Evolutionary conservation across 2,329 filamentous ascomycete species (phyloP).

Genomic region (Fusarium goolgardi): DNA sequence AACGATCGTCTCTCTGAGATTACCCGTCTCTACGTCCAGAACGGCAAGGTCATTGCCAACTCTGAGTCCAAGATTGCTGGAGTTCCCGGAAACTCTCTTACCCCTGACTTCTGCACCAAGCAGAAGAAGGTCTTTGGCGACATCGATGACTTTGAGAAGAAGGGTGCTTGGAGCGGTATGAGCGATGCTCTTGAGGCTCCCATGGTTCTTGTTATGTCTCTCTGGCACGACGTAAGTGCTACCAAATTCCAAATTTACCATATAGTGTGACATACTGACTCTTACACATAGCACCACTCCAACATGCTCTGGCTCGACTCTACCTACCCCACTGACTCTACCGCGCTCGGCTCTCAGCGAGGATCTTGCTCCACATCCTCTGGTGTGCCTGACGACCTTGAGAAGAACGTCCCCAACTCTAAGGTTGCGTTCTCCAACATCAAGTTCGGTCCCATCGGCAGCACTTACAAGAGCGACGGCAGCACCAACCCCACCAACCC

Average conservation of each 20-base stretch:
- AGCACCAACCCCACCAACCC: conserved; percentile 31
- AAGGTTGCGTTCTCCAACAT: conserved; percentile 70
- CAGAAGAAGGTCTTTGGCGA: conserved; percentile 70
- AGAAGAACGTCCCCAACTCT: conserved; percentile 59
- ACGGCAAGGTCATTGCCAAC: conserved; percentile 69
- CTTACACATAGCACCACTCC: conserved; percentile 59
- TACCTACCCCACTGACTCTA: conserved; percentile 65
- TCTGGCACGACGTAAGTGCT: conserved; percentile 68
- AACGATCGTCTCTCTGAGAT: conserved; percentile 69
- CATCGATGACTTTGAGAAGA: conserved; percentile 61
- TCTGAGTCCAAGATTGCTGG: conserved; percentile 55
- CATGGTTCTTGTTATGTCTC: conserved; percentile 63
- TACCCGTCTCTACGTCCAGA: conserved; percentile 73
- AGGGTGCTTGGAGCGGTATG: conserved; percentile 71
- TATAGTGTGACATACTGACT: conserved; percentile 11
- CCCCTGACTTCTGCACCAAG: conserved; percentile 65
- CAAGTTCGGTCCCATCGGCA: conserved; percentile 66
- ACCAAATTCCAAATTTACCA: neutral
- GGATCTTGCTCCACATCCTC: conserved; percentile 65
- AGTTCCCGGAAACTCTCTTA: conserved; percentile 62
- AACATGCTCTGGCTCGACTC: conserved; percentile 83
- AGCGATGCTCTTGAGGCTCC: conserved; percentile 55
- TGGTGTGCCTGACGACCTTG: conserved; percentile 58
- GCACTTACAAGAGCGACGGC: conserved; percentile 55
- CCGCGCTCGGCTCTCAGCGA: conserved; percentile 61